Evolutionary conservation across 179 eudicot genomes (phyloP).

Genomic region (Spinacia oleracea): DNA sequence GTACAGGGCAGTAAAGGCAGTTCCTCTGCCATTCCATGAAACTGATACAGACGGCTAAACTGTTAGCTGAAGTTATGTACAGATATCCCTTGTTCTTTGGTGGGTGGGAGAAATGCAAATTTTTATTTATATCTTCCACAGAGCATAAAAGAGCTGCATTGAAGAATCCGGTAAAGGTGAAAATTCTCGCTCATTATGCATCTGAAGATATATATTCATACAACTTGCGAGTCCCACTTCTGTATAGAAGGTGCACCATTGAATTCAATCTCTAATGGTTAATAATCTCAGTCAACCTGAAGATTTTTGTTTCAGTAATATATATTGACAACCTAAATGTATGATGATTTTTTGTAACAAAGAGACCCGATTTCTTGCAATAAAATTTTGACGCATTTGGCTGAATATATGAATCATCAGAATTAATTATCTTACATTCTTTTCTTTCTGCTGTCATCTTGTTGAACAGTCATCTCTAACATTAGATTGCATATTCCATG

Average conservation of each 20-base stretch:
- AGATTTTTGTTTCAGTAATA: slow-evolving; percentile 5
- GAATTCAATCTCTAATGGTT: slow-evolving; percentile 10
- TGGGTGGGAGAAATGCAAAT: slow-evolving; percentile 23
- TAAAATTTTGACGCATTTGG: slow-evolving; percentile 20
- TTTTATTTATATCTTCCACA: slow-evolving; percentile 12
- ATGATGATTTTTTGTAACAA: slow-evolving; percentile 22
- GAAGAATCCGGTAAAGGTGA: slow-evolving; percentile 22
- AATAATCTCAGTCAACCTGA: slow-evolving; percentile 13
- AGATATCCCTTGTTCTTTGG: slow-evolving; percentile 22
- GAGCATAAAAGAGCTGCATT: slow-evolving; percentile 12
- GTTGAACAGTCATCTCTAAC: background rate
- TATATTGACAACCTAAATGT: slow-evolving; percentile 23
- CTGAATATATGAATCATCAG: background rate
- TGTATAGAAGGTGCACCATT: slow-evolving; percentile 34
- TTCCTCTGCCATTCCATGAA: slow-evolving; percentile 80
- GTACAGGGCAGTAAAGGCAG: slow-evolving; percentile 70
- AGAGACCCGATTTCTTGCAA: slow-evolving; percentile 23
- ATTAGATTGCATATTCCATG: background rate
- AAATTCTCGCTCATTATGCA: slow-evolving; percentile 18
- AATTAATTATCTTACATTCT: background rate
- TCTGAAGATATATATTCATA: slow-evolving; percentile 19
- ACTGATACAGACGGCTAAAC: slow-evolving; percentile 57
- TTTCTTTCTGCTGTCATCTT: slow-evolving; percentile 2
- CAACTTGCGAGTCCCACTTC: slow-evolving; percentile 18
- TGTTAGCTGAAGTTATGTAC: slow-evolving; percentile 24